Evolutionary conservation across 1,139 yeast genomes (phyloP).

Genomic region (Yamadazyma sp.): DNA sequence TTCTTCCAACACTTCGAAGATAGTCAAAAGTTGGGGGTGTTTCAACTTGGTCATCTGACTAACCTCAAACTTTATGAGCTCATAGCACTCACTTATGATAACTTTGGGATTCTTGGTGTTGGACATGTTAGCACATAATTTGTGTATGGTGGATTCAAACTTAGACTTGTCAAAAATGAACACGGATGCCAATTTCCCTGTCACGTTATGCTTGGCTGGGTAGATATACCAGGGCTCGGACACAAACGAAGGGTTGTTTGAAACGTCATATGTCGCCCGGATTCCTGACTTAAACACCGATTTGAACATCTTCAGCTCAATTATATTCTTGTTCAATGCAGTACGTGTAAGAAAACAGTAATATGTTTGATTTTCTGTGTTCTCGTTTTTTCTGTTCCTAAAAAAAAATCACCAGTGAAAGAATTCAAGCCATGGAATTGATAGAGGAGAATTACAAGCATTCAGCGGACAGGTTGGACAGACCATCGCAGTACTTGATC

Average conservation of each 20-base stretch:
- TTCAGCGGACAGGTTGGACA: constrained; percentile 67
- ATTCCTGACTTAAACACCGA: constrained; percentile 62
- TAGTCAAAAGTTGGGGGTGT: constrained; percentile 82
- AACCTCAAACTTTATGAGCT: constrained; percentile 50
- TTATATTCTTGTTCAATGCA: neutral
- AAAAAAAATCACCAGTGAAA: neutral
- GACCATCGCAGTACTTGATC: constrained; percentile 73
- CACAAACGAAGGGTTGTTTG: constrained; percentile 70
- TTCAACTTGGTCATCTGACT: constrained; percentile 73
- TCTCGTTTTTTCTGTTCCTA: constrained; percentile 1
- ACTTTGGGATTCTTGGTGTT: constrained; percentile 39
- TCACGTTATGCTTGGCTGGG: constrained; percentile 71
- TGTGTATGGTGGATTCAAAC: constrained; percentile 57
- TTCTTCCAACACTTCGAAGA: constrained; percentile 87
- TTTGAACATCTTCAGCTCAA: constrained; percentile 28
- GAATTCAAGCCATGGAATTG: constrained; percentile 37
- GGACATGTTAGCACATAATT: constrained; percentile 49
- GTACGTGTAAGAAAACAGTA: no score
- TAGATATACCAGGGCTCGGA: constrained; percentile 86
- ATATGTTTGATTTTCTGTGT: no score
- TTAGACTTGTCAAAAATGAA: constrained; percentile 85
- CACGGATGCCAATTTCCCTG: constrained; percentile 67
- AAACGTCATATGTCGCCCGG: constrained; percentile 69
- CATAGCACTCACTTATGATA: constrained; percentile 41
- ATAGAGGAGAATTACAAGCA: constrained; percentile 56